Conservation (phyloP, 1,139 yeast species). For the Nakaseomyces nivariensis region DNA sequence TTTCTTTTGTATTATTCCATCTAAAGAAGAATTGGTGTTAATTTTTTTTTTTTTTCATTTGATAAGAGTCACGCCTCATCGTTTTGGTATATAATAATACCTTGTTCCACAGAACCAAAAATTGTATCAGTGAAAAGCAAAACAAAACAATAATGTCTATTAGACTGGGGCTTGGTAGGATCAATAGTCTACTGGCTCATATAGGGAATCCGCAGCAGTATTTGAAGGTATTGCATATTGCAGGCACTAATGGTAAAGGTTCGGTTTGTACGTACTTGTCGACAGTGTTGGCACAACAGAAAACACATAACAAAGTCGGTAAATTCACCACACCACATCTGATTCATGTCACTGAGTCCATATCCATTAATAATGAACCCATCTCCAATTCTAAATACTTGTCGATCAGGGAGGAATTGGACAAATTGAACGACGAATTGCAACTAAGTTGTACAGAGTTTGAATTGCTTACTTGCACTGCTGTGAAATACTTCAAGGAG, state of each 20-base stretch:
- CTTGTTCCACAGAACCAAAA: no score
- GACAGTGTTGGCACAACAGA: constrained; percentile 41
- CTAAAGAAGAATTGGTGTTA: no score
- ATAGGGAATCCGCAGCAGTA: constrained; percentile 61
- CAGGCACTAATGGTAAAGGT: constrained; percentile 95
- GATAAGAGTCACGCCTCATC: no score
- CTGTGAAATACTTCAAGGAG: constrained; percentile 59
- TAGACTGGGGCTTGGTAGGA: constrained; percentile 58
- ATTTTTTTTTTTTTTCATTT: no score
- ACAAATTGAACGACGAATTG: constrained; percentile 30
- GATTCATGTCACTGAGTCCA: constrained; percentile 61
- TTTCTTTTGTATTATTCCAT: no score
- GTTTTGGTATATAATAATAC: no score
- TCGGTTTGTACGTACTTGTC: constrained; percentile 75
- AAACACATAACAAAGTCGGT: constrained; percentile 43
- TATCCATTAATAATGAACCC: constrained; percentile 51
- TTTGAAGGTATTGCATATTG: constrained; percentile 66
- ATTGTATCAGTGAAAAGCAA: background rate
- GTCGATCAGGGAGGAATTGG: constrained; percentile 32
- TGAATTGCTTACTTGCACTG: constrained; percentile 75
- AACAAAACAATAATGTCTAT: constrained; percentile 34
- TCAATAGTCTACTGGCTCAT: constrained; percentile 42
- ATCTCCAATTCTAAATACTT: constrained; percentile 42
- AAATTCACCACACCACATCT: constrained; percentile 85
- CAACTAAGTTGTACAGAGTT: constrained; percentile 71